A percentile compares a stretch with the other conserved stretches of the same genome.
phyloP scores from a whole-genome alignment of 78 protist species.

The Emiliania huxleyi region DNA sequence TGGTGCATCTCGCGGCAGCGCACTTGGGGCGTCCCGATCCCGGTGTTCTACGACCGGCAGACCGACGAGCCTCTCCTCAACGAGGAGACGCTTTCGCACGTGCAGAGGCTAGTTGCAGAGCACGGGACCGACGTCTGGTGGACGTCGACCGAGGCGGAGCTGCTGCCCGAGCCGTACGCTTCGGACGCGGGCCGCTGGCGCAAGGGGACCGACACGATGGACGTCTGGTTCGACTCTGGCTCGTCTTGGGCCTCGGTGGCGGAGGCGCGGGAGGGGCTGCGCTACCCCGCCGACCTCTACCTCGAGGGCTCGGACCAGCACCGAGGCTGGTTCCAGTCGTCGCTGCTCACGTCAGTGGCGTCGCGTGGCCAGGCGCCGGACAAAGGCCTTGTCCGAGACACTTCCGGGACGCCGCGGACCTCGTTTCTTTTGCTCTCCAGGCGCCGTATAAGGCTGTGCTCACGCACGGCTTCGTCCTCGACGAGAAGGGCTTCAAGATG shows the following conservation, averaged over 20 bases:
- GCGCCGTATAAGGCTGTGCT: background rate
- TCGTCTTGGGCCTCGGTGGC: conserved; percentile 69
- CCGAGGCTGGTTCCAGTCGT: conserved; percentile 95
- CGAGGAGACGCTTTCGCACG: conserved; percentile 61
- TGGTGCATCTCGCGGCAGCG: conserved; percentile 95
- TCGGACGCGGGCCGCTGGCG: background rate
- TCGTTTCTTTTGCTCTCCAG: no score
- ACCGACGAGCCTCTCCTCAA: conserved; percentile 14
- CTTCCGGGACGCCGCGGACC: background rate
- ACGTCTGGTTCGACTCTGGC: conserved; percentile 95
- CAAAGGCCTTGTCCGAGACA: no score
- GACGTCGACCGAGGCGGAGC: conserved; percentile 34
- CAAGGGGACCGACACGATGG: conserved; percentile 89
- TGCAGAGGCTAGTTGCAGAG: conserved; percentile 40
- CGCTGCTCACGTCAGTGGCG: conserved; percentile 66
- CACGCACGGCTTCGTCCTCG: conserved; percentile 83
- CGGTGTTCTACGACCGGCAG: conserved; percentile 77
- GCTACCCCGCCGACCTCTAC: conserved; percentile 32
- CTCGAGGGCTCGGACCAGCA: conserved; percentile 72
- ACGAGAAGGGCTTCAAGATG: conserved; percentile 71
- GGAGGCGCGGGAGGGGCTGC: background rate
- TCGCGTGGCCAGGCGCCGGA: background rate
- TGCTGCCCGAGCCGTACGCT: conserved; percentile 65
- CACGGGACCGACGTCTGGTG: conserved; percentile 87
- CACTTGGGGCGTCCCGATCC: conserved; percentile 95